Evolutionary conservation across 2,329 filamentous ascomycete species (phyloP).

Genomic region (Ciborinia camelliae): DNA sequence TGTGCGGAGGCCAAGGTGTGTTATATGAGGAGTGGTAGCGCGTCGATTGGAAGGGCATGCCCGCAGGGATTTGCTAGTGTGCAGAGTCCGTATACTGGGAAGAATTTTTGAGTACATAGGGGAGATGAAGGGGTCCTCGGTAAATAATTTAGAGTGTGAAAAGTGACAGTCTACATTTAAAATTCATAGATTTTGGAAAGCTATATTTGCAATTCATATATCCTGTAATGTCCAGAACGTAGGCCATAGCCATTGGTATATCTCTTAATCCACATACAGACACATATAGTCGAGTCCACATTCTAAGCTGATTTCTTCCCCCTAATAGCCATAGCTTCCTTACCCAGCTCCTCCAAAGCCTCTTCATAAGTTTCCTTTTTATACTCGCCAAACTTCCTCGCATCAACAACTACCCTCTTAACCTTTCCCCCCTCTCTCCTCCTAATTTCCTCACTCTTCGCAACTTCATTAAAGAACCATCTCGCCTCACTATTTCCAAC

Average conservation of each 20-base stretch:
- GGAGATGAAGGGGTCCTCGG: not conserved
- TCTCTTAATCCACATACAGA: not conserved
- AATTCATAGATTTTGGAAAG: not conserved
- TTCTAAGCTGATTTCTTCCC: not conserved
- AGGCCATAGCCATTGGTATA: not conserved
- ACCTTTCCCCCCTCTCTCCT: conserved; percentile 44
- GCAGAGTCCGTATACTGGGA: conserved; percentile 40
- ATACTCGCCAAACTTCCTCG: conserved; percentile 41
- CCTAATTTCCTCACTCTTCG: conserved; percentile 50
- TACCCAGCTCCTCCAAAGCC: conserved; percentile 47
- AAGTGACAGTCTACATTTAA: not conserved
- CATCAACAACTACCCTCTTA: conserved; percentile 44
- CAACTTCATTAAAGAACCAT: conserved; percentile 90
- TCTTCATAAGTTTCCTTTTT: conserved; percentile 44
- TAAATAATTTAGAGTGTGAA: not conserved
- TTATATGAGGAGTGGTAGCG: conserved; percentile 56
- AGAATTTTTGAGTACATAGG: conserved; percentile 33
- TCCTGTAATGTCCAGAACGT: not conserved
- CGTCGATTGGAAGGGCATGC: conserved; percentile 49
- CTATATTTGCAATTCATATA: not conserved
- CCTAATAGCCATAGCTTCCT: conserved; percentile 20
- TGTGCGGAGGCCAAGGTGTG: conserved; percentile 55
- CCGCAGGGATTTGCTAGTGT: conserved; percentile 48
- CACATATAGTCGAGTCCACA: not conserved
- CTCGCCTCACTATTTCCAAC: conserved; percentile 71